phyloP scores from a whole-genome alignment of 352 stramenopile species.

The Pythium angustatum region DNA sequence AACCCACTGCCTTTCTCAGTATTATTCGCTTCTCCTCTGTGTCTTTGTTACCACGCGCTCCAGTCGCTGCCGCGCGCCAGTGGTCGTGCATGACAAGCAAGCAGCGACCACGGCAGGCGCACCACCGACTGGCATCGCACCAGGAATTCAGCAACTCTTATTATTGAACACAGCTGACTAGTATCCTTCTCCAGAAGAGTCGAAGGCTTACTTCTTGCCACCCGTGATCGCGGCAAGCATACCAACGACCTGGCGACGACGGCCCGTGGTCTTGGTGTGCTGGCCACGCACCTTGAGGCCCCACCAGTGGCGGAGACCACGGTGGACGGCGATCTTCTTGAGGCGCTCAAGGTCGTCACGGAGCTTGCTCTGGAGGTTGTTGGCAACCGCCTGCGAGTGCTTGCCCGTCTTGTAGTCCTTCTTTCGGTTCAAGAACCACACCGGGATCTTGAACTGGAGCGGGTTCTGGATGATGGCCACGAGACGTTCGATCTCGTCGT shows the following conservation, averaged over 20 bases:
- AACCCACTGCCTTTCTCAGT: slow-evolving; percentile 27
- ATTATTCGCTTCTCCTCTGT: slow-evolving; percentile 30
- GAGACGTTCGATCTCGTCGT: slow-evolving; percentile 99
- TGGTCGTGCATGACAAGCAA: neutral
- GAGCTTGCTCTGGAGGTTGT: slow-evolving; percentile 98
- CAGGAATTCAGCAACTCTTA: slow-evolving; percentile 64
- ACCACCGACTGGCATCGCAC: slow-evolving; percentile 46
- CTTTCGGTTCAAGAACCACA: slow-evolving; percentile 99
- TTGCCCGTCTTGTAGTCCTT: slow-evolving; percentile 99
- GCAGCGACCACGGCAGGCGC: slow-evolving; percentile 19
- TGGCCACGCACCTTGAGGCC: slow-evolving; percentile 99
- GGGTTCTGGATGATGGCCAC: slow-evolving; percentile 99
- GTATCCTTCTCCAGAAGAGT: slow-evolving; percentile 30
- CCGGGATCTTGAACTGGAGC: slow-evolving; percentile 99
- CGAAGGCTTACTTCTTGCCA: slow-evolving; percentile 70
- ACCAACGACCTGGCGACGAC: slow-evolving; percentile 85
- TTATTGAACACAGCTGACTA: slow-evolving; percentile 43
- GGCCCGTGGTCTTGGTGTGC: slow-evolving; percentile 99
- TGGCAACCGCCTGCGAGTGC: slow-evolving; percentile 98
- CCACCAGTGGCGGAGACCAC: slow-evolving; percentile 99
- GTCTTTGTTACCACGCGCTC: slow-evolving; percentile 20
- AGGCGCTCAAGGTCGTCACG: slow-evolving; percentile 99
- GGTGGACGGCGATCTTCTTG: slow-evolving; percentile 99
- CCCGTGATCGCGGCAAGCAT: slow-evolving; percentile 55
- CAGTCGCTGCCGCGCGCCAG: neutral